phyloP scores from a whole-genome alignment of 192 early-diverging fungal species.

The Backusella tuberculispora region DNA sequence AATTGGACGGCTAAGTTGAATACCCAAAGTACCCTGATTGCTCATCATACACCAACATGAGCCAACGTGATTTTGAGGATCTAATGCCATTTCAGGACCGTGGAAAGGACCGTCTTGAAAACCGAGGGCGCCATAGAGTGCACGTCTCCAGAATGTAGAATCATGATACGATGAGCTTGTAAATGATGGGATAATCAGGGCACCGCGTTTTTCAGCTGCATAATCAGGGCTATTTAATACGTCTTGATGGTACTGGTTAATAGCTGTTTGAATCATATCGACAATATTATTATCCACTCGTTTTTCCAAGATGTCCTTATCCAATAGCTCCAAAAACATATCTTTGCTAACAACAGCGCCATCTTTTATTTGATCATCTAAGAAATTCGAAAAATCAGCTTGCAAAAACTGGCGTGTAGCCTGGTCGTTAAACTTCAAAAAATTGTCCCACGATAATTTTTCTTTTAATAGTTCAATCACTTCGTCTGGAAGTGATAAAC shows the following conservation, averaged over 20 bases:
- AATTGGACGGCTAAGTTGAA: conserved; percentile 62
- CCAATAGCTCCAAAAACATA: conserved; percentile 2
- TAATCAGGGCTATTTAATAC: conserved; percentile 66
- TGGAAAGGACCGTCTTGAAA: conserved; percentile 42
- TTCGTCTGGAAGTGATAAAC: neutral
- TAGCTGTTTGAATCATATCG: conserved; percentile 61
- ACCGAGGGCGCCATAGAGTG: conserved; percentile 35
- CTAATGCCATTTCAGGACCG: conserved; percentile 45
- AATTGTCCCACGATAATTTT: conserved; percentile 15
- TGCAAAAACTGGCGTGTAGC: conserved; percentile 1
- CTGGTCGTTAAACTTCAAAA: conserved; percentile 1
- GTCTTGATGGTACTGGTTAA: conserved; percentile 61
- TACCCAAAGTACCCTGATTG: conserved; percentile 59
- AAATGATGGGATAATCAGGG: conserved; percentile 60
- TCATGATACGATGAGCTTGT: conserved; percentile 65
- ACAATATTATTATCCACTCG: conserved; percentile 17
- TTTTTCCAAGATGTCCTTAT: conserved; percentile 5
- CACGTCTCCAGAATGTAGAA: conserved; percentile 28
- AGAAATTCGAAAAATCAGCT: neutral
- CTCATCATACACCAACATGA: conserved; percentile 80
- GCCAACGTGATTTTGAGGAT: conserved; percentile 59
- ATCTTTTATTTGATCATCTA: neutral
- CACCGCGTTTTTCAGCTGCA: conserved; percentile 67
- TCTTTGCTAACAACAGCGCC: conserved; percentile 14
- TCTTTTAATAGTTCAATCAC: conserved; percentile 1